Conservation (phyloP, 169 alveolate species). For the Plasmodium relictum region DNA sequence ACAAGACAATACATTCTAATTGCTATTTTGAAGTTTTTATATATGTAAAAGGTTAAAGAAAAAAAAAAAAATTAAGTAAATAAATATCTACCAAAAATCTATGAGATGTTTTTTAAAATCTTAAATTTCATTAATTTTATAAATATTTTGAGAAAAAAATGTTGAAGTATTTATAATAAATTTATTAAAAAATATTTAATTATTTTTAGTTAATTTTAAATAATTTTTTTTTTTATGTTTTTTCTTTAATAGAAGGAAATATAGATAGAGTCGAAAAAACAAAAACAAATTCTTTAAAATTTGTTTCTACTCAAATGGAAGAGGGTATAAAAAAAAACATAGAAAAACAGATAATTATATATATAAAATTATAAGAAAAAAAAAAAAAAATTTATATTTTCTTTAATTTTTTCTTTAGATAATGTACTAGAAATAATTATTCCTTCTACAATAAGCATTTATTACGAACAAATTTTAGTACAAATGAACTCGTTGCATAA, state of each 20-base stretch:
- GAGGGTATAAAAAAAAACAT: background rate
- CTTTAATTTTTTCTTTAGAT: background rate
- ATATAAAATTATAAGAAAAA: background rate
- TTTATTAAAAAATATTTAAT: too few relatives aligned
- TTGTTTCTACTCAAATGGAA: background rate
- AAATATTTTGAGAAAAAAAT: too few relatives aligned
- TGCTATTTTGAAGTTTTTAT: background rate
- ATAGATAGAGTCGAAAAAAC: conserved; percentile 7
- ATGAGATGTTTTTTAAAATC: too few relatives aligned
- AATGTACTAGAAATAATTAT: background rate
- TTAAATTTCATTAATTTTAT: too few relatives aligned
- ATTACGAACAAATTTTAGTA: background rate
- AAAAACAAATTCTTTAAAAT: background rate
- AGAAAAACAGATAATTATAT: background rate
- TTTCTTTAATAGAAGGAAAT: background rate
- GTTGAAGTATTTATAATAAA: too few relatives aligned
- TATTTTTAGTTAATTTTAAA: too few relatives aligned
- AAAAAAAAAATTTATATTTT: too few relatives aligned
- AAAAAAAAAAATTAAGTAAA: background rate
- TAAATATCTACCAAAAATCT: too few relatives aligned
- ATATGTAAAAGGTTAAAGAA: background rate
- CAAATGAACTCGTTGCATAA: conserved; percentile 13
- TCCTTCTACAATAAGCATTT: background rate
- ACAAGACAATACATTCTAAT: background rate
- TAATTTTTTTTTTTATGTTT: background rate